A percentile compares a stretch with the other conserved stretches of the same genome.
Conservation (phyloP, 768 basidiomycete species). For the Boletus edulis region DNA sequence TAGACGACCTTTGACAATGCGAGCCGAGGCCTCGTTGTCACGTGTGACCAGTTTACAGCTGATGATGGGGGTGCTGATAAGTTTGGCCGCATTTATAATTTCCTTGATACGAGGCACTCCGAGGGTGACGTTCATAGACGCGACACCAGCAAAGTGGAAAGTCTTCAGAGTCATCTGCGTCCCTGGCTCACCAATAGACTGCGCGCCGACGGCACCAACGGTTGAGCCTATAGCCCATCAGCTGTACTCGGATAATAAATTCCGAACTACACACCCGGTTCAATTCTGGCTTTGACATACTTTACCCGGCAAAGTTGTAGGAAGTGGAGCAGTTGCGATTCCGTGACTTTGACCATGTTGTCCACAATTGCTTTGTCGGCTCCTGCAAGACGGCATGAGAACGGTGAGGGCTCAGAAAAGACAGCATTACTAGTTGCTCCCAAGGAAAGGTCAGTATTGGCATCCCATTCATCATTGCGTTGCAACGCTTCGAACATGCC, state of each 20-base stretch:
- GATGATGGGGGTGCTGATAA: constrained; percentile 97
- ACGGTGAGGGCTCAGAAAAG: background rate
- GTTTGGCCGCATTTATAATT: constrained; percentile 98
- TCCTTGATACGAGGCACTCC: constrained; percentile 99
- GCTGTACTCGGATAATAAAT: background rate
- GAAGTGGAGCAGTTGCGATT: constrained; percentile 74
- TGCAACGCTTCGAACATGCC: constrained; percentile 86
- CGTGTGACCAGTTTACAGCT: constrained; percentile 88
- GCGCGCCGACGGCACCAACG: constrained; percentile 97
- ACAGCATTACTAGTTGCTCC: constrained; percentile 62
- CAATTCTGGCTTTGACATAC: constrained; percentile 94
- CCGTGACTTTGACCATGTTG: constrained; percentile 88
- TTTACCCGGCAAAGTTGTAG: constrained; percentile 86
- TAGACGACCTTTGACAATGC: constrained; percentile 94
- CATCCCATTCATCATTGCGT: constrained; percentile 73
- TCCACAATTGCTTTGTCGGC: constrained; percentile 76
- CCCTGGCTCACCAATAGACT: constrained; percentile 98
- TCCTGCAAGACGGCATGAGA: constrained; percentile 34
- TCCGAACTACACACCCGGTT: constrained; percentile 61
- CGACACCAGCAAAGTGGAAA: constrained; percentile 99
- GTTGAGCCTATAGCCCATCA: constrained; percentile 67
- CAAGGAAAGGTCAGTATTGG: constrained; percentile 70
- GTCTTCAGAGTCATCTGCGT: constrained; percentile 99
- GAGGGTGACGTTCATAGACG: constrained; percentile 98
- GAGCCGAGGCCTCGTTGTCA: constrained; percentile 89